These are phyloP conservation scores for Amanita rubescens DNA, from an alignment of 768 basidiomycete species.

Conservation along the genomic window DNA sequence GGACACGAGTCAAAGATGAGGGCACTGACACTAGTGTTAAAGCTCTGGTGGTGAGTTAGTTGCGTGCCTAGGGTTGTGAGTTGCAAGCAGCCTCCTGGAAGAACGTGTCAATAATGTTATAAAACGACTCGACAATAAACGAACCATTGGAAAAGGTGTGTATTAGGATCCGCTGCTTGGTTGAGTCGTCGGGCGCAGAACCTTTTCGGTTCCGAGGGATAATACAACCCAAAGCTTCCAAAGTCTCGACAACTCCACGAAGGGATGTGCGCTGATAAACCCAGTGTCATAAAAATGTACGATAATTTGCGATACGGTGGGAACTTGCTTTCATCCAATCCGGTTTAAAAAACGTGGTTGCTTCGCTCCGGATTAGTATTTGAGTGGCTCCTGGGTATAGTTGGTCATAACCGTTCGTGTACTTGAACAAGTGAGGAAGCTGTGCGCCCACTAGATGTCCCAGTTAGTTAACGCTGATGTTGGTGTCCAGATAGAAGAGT, in stretches of 20 bases:
- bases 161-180: constrained; percentile 28
- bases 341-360: constrained; percentile 29
- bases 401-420: constrained; percentile 31
- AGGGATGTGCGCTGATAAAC: constrained; percentile 22
- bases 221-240: constrained; percentile 30
- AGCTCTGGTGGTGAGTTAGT: constrained; percentile 13
- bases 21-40: constrained; percentile 19
- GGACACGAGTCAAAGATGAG: constrained; percentile 42
- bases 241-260: constrained; percentile 27
- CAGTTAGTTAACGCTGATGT: neutral
- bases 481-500: neutral
- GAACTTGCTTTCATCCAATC: constrained; percentile 24
- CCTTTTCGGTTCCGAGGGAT: constrained; percentile 9
- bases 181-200: neutral
- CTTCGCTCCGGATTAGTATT: constrained; percentile 30
- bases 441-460: constrained; percentile 34
- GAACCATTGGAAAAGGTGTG: constrained; percentile 45
- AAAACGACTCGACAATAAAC: neutral
- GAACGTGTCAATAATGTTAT: neutral
- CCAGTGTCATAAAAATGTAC: neutral
- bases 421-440: constrained; percentile 39
- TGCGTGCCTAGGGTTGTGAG: constrained; percentile 27
- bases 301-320: neutral
- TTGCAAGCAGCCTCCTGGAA: constrained; percentile 34
- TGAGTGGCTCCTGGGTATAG: constrained; percentile 37